Percentiles rank a stretch among this genome's conserved stretches.
phyloP scores from a whole-genome alignment of 768 basidiomycete genomes.

The Boletus reticulatus region DNA sequence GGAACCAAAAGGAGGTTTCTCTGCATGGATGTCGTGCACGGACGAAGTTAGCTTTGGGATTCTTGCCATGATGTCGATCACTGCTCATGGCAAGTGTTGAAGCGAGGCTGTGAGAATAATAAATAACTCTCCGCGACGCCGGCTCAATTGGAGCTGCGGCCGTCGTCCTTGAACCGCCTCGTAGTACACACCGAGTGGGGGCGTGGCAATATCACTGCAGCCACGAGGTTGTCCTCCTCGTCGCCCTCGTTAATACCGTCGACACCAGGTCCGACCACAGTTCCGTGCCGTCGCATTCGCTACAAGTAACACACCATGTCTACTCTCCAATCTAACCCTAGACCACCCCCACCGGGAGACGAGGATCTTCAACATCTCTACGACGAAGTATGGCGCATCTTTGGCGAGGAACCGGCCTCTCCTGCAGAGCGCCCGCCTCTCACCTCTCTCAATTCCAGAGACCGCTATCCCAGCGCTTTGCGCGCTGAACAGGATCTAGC shows the following conservation, averaged over 20 bases:
- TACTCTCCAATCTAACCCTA: slow-evolving; percentile 32
- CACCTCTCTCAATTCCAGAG: slow-evolving; percentile 20
- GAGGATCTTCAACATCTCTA: slow-evolving; percentile 73
- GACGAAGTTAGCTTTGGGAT: slow-evolving; percentile 51
- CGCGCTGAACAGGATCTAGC: slow-evolving; percentile 21
- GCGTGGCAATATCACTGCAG: too few species aligned
- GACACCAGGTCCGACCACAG: neutral
- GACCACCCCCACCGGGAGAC: slow-evolving; percentile 50
- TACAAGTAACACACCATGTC: slow-evolving; percentile 31
- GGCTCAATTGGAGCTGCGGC: too few species aligned
- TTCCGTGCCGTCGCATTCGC: neutral
- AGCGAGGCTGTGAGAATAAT: neutral
- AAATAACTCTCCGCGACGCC: too few species aligned
- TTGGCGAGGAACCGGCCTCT: slow-evolving; percentile 46
- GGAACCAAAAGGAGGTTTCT: slow-evolving; percentile 70
- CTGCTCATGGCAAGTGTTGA: too few species aligned
- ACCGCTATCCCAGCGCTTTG: slow-evolving; percentile 16
- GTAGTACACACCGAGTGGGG: too few species aligned
- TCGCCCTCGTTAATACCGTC: neutral
- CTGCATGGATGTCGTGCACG: slow-evolving; percentile 54
- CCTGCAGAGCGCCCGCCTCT: slow-evolving; percentile 28
- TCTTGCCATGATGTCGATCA: slow-evolving; percentile 19
- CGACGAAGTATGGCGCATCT: slow-evolving; percentile 71
- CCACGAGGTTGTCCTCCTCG: neutral
- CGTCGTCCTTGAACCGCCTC: too few species aligned